Base-by-base conservation (phyloP, 2,329 filamentous ascomycete species). In the Trichoderma sp. region DNA sequence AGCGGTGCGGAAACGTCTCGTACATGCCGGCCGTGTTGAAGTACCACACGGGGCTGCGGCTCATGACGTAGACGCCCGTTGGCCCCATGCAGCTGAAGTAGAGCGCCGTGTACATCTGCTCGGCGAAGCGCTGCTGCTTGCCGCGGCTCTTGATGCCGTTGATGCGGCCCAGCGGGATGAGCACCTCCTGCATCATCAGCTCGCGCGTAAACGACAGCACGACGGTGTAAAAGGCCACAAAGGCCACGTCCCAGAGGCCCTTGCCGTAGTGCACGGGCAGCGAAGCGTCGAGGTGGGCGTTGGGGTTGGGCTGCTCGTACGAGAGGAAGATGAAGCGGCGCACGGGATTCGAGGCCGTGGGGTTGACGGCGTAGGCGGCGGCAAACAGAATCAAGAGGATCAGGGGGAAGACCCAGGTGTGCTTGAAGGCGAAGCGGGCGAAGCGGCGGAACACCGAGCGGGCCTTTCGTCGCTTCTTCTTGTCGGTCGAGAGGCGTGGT, bases 11-110 rank as follows among this genome's bases (percentile, higher is more conserved):
- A 79, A 93, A 97, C 16, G 84, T 85, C 79, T 95, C 92, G 80
- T 96, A 97, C 92, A 97, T 96, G 78, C 88, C 92, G 19, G 83
- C 84, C 1, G 92, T 95, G 82, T 96, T 94, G 85, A 96, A 97
- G 80, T 96, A 97, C 94, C 93, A 97, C 43, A 97, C 89, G 5
- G 93, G 90, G 27, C 92, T 94, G 70, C 87, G 86, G 76, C 87
- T 91, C 94, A 97, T 97, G 77, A 97, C 92, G 77, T 91, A 97
- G 74, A 97, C 79, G 58, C 94, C 94, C 70, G 89, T 90, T 1
- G 93, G 93, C 1, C 93, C 93, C 69, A 96, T 89, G 68, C 95
- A 79, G 52, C 81, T 88, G 79, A 97, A 97, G 85, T 97, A 97
- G 60, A 97, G 84, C 31, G 93, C 94, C 1, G 94, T 97, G 81